phyloP scores from a whole-genome alignment of 306 rosid species.

The Dalbergia cochinchinensis region DNA sequence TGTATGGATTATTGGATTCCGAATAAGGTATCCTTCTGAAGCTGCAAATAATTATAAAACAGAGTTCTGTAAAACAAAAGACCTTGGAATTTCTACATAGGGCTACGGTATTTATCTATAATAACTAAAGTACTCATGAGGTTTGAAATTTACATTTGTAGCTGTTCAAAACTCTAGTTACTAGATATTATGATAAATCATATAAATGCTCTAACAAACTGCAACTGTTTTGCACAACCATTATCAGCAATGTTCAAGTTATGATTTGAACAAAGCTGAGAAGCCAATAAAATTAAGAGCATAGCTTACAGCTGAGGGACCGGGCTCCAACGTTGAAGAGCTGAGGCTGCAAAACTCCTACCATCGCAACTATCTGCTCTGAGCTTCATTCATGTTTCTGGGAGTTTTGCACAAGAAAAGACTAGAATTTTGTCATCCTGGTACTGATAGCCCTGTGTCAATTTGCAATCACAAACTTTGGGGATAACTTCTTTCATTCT shows the following conservation, averaged over 20 bases:
- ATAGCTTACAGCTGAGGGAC: slow-evolving; percentile 57
- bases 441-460: slow-evolving; percentile 3
- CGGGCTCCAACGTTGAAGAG: slow-evolving; percentile 55
- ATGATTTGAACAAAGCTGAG: neutral
- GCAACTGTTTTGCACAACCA: neutral
- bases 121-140: slow-evolving; percentile 15
- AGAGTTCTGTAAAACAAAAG: neutral
- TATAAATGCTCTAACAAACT: neutral
- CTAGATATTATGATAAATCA: neutral
- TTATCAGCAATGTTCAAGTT: neutral
- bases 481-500: slow-evolving; percentile 29
- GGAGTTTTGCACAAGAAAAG: slow-evolving; percentile 17
- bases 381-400: slow-evolving; percentile 34
- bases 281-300: slow-evolving; percentile 23
- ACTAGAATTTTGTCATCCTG: slow-evolving; percentile 14
- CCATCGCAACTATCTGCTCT: slow-evolving; percentile 38
- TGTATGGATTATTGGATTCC: slow-evolving; percentile 29
- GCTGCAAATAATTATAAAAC: slow-evolving; percentile 44
- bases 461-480: slow-evolving; percentile 45
- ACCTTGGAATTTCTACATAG: slow-evolving; percentile 6
- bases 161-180: neutral
- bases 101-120: neutral
- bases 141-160: neutral
- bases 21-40: slow-evolving; percentile 31
- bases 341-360: slow-evolving; percentile 55